Evolutionary conservation across 345 rosid species (phyloP), one percentile per base, ranked within the genome.

Genomic region (Abelmoschus esculentus): DNA sequence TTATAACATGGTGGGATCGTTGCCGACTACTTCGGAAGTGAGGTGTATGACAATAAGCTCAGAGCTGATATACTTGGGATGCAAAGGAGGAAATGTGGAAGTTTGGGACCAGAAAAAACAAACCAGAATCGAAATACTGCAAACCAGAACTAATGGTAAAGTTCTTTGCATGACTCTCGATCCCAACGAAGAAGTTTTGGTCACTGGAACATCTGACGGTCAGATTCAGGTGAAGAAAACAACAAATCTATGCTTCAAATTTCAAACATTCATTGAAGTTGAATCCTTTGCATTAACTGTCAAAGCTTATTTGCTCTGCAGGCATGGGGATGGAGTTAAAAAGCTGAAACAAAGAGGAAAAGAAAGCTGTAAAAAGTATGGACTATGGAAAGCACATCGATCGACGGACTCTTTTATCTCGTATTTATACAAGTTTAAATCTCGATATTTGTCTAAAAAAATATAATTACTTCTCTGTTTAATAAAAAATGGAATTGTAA

Each of bases 301-400:
- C 29, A 26, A 66, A 31, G 6, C 54, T 22, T 54, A 15, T 60
- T 55, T 9, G 11, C 42, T 60, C 54, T 71, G 82, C 86, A 87
- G 92, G 92, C 88, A 70, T 87, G 89, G 92, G 85, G 74, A 65
- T 64, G 85, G 80, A 79, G 80, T 83, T 87, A 72, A 70, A 42
- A 70, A 31, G 57, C 70, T 47, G 19, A 8, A 14, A 65, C 9
- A 26, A 12, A 0, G 8, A 4, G 13, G 29, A 42, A 65, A 64
- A 28, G 7, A 5, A 50, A 10, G 73, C 52, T 18, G 53, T 18
- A 47, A 58, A 3, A 47, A 75, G 61, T 12, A 26, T 66, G 34
- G 47, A 60, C 32, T 12, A 26, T 61, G 34, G 47, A 60, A 32
- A 44, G 38, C 42, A 49, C 22, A 18, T 61, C 26, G 26, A 22